These are phyloP conservation scores for Suhomyces sp. DNA, from an alignment of 805 yeast species.

Conservation along the genomic window DNA sequence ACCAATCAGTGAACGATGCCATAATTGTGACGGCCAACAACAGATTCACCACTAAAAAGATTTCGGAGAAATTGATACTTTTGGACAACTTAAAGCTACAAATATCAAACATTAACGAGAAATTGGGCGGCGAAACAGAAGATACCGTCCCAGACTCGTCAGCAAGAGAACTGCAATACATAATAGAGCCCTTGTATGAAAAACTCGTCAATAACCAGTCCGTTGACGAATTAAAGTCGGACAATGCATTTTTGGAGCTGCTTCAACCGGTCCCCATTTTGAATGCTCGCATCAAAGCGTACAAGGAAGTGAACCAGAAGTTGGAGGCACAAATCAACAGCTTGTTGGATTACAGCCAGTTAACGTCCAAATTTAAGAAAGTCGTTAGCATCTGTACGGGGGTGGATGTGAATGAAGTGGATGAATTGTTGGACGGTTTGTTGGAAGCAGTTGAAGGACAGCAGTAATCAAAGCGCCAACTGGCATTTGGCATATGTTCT, in stretches of 20 bases:
- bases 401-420: constrained; percentile 77
- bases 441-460: constrained; percentile 85
- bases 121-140: constrained; percentile 42
- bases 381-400: constrained; percentile 90
- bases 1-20: constrained; percentile 36
- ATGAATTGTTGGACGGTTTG: constrained; percentile 75
- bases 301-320: constrained; percentile 61
- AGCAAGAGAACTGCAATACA: constrained; percentile 84
- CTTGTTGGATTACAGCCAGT: constrained; percentile 44
- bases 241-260: constrained; percentile 23
- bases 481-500: neutral
- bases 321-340: constrained; percentile 51
- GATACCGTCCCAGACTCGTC: constrained; percentile 46
- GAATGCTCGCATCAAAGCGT: constrained; percentile 78
- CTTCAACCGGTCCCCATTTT: constrained; percentile 51
- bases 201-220: constrained; percentile 37
- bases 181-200: constrained; percentile 58
- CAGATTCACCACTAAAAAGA: constrained; percentile 33
- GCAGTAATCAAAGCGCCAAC: constrained; percentile 16
- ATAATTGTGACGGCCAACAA: constrained; percentile 44
- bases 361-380: constrained; percentile 68
- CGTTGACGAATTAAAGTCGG: constrained; percentile 20
- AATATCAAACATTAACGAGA: constrained; percentile 39
- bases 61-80: constrained; percentile 32
- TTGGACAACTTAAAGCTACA: constrained; percentile 52